Evolutionary conservation across 352 stramenopile species (phyloP), one percentile per base, ranked within the genome.

Genomic region (Pythium utonaiense): DNA sequence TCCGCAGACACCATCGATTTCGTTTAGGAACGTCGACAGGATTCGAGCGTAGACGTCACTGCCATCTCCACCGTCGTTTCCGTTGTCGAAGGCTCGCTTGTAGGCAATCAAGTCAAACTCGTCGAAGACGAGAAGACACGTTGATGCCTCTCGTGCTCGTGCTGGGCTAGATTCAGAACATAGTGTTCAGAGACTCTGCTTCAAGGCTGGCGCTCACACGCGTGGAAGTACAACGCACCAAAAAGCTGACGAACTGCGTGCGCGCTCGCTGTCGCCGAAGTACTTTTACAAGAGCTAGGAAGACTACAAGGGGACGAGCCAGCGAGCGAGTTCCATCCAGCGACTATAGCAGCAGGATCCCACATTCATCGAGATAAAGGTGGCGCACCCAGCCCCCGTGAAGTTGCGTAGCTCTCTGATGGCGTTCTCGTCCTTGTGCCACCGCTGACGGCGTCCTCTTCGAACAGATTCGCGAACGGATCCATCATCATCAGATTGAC

Each of bases 231-330:
- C n/a, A 14, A 58, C 73, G 22, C 73, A 90, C 82, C 84, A 58
- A 96, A 94, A 3, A 96, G 69, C 42, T 88, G 65, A 3, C 86
- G 84, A 30, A 96, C 85, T 7, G 78, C n/a, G n/a, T n/a, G n/a
- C 72, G 48, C 88, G 82, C 60, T 96, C 86, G 52, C 83, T 96
- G 58, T 94, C 86, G 19, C 83, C 83, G 62, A 96, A 94, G 62
- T 91, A 96, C 58, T 93, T 93, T 53, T 83, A 94, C 12, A 96
- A 67, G 41, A 96, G 58, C 55, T 92, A 79, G 1, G 84, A 91
- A 12, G 83, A 91, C 84, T 94, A 40, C 10, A 30, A 28, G 36
- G 17, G 13, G 19, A 3, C 24, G 10, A 53, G 21, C 22, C 3
- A 49, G 16, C 19, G 53, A 36, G 14, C 3, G 13, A 52, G 14